Percentiles rank a stretch among this genome's conserved stretches.
Evolutionary conservation across 306 rosid genomes (phyloP).

Genomic region (Prunus armeniaca): DNA sequence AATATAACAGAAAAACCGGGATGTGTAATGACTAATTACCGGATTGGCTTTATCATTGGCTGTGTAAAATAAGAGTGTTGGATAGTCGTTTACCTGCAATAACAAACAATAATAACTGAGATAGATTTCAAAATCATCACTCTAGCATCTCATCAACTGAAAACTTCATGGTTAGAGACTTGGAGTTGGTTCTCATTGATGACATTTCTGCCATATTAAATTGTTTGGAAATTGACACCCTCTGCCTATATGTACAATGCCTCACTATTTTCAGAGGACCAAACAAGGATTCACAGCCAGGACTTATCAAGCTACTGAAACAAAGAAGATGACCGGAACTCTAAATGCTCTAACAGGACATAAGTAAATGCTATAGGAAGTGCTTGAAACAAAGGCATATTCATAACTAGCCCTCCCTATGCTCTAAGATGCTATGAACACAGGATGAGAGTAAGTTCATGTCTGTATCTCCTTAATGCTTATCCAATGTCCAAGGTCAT

Average conservation of each 20-base stretch:
- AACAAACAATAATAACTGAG: slow-evolving; percentile 1
- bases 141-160: neutral
- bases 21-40: slow-evolving; percentile 39
- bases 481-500: neutral
- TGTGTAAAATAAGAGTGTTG: slow-evolving; percentile 65
- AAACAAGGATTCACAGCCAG: neutral
- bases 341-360: neutral
- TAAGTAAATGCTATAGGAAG: neutral
- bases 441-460: neutral
- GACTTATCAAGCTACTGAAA: neutral
- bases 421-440: neutral
- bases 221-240: neutral
- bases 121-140: neutral
- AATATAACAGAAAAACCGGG: neutral
- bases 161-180: neutral
- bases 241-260: neutral
- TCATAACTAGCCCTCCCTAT: neutral
- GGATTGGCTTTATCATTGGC: slow-evolving; percentile 68
- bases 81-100: slow-evolving; percentile 71
- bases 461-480: neutral
- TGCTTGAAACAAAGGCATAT: neutral
- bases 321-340: neutral
- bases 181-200: neutral
- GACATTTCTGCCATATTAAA: neutral
- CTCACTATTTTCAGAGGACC: neutral